These are phyloP conservation scores for Phytophthora cactorum DNA, from an alignment of 352 stramenopile species.

Conservation along the genomic window DNA sequence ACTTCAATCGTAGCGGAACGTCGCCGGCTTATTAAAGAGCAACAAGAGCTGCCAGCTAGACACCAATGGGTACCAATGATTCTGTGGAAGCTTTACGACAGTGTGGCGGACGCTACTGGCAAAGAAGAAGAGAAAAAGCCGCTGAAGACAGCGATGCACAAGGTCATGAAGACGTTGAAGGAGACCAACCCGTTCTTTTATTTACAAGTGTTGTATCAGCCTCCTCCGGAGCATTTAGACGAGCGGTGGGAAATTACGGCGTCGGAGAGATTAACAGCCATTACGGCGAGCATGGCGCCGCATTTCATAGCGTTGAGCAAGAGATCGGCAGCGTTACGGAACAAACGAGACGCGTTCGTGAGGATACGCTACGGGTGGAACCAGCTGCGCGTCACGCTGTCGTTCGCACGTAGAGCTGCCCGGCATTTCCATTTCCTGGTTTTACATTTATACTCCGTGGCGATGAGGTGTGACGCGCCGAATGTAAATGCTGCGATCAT, in stretches of 20 bases:
- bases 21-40: slow-evolving; percentile 12
- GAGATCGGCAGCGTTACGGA: slow-evolving; percentile 33
- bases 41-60: slow-evolving; percentile 26
- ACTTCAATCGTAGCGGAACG: slow-evolving; percentile 14
- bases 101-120: not conserved
- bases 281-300: slow-evolving; percentile 31
- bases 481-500: slow-evolving; percentile 30
- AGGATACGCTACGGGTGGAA: slow-evolving; percentile 36
- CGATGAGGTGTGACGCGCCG: slow-evolving; percentile 38
- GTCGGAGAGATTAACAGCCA: slow-evolving; percentile 24
- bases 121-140: slow-evolving; percentile 14
- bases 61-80: slow-evolving; percentile 48
- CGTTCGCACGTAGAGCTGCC: slow-evolving; percentile 29
- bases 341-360: slow-evolving; percentile 11
- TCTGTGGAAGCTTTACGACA: slow-evolving; percentile 45
- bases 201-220: slow-evolving; percentile 51
- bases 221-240: slow-evolving; percentile 28
- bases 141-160: slow-evolving; percentile 37
- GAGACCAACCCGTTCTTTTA: slow-evolving; percentile 49
- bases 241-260: slow-evolving; percentile 25
- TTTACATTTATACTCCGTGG: slow-evolving; percentile 51
- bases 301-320: slow-evolving; percentile 32
- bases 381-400: slow-evolving; percentile 31
- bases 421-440: slow-evolving; percentile 54
- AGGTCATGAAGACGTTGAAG: slow-evolving; percentile 36